Evolutionary conservation across 2,329 filamentous ascomycete species (phyloP).

Genomic region (Stagonosporopsis tanaceti): DNA sequence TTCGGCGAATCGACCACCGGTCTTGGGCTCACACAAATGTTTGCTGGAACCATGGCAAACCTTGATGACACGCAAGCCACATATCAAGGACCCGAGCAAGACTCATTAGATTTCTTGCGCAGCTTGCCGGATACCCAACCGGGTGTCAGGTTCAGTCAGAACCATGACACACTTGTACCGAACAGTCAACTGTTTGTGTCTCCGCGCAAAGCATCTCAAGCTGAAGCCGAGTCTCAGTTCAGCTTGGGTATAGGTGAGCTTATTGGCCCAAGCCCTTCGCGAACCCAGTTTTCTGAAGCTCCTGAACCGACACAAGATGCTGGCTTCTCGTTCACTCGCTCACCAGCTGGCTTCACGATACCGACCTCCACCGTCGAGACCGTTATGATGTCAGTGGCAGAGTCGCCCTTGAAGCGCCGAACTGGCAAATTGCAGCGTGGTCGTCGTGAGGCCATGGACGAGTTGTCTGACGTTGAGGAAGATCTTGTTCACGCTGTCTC

Average conservation of each 20-base stretch:
- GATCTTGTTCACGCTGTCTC: conserved; percentile 40
- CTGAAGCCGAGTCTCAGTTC: conserved; percentile 33
- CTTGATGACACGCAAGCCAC: conserved; percentile 53
- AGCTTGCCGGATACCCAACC: conserved; percentile 66
- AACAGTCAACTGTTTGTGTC: conserved; percentile 61
- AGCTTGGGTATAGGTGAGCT: conserved; percentile 49
- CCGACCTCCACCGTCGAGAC: conserved; percentile 77
- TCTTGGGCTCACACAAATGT: conserved; percentile 86
- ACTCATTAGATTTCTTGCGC: conserved; percentile 61
- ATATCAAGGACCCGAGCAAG: conserved; percentile 51
- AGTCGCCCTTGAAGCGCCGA: conserved; percentile 71
- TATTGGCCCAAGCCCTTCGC: conserved; percentile 44
- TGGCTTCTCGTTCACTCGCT: conserved; percentile 73
- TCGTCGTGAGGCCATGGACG: conserved; percentile 50
- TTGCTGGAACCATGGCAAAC: conserved; percentile 85
- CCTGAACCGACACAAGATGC: conserved; percentile 82
- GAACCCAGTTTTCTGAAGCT: conserved; percentile 72
- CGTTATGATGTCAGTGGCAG: conserved; percentile 62
- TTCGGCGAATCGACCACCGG: conserved; percentile 50
- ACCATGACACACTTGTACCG: conserved; percentile 64
- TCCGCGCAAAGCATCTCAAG: conserved; percentile 36
- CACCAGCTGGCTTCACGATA: conserved; percentile 71
- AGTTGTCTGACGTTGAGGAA: conserved; percentile 57
- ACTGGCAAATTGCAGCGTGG: conserved; percentile 64
- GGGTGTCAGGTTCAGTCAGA: conserved; percentile 62